Conservation (phyloP, 2,329 filamentous ascomycete species). For the Exserohilum turcica region DNA sequence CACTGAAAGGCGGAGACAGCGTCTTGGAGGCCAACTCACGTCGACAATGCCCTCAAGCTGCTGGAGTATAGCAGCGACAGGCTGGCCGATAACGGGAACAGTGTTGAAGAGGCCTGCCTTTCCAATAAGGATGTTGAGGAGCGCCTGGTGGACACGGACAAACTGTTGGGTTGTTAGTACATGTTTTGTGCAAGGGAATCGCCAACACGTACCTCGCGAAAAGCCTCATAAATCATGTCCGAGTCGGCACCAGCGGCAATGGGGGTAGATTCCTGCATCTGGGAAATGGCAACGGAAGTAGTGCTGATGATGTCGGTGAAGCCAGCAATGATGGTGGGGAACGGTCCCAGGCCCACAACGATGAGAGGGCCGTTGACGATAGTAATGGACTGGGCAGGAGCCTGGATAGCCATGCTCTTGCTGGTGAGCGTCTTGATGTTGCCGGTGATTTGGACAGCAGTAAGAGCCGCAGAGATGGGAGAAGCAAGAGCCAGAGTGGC, state of each 20-base stretch:
- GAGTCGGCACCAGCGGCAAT: slow-evolving; percentile 5
- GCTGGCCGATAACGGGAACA: slow-evolving; percentile 18
- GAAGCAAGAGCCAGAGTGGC: slow-evolving; percentile 18
- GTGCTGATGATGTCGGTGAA: slow-evolving; percentile 19
- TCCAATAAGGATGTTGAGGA: slow-evolving; percentile 25
- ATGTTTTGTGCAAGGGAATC: too few relatives aligned
- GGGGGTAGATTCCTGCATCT: slow-evolving; percentile 10
- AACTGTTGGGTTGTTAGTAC: slow-evolving; percentile 11
- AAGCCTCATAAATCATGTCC: slow-evolving; percentile 19
- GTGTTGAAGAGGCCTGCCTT: slow-evolving; percentile 21
- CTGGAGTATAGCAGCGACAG: slow-evolving; percentile 19
- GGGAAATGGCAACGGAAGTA: slow-evolving; percentile 4
- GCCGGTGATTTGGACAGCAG: slow-evolving; percentile 14
- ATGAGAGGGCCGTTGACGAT: slow-evolving; percentile 17
- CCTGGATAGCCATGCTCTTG: slow-evolving; percentile 18
- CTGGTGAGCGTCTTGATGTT: slow-evolving; percentile 15
- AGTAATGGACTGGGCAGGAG: slow-evolving; percentile 15
- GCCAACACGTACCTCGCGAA: slow-evolving; percentile 13
- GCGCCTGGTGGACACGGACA: slow-evolving; percentile 21
- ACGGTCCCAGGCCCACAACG: slow-evolving; percentile 16
- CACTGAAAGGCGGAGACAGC: background rate
- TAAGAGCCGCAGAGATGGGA: slow-evolving; percentile 10
- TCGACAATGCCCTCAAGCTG: slow-evolving; percentile 21
- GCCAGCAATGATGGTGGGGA: slow-evolving; percentile 15
- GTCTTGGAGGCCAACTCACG: slow-evolving; percentile 7